Percentiles rank a stretch among this genome's conserved stretches.
phyloP scores from a whole-genome alignment of 2,329 filamentous ascomycete species.

The Verticillium tricorpus region DNA sequence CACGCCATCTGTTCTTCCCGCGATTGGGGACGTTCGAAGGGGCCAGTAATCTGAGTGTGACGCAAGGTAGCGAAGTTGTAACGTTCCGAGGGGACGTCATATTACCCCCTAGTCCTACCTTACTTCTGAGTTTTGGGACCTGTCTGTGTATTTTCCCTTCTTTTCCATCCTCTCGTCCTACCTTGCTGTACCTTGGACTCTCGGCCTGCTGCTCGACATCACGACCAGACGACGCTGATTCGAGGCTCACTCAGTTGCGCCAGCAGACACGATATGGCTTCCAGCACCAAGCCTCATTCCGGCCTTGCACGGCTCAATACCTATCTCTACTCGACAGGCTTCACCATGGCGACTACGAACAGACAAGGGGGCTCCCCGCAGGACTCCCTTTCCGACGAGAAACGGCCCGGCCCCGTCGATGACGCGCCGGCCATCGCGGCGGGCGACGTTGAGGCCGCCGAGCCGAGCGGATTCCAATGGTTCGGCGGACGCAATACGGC shows the following conservation, averaged over 20 bases:
- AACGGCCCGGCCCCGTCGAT: not conserved
- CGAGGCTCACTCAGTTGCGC: not conserved
- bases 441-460: not conserved
- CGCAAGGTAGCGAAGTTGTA: not conserved
- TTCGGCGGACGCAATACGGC: conserved; percentile 35
- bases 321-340: not conserved
- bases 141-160: not conserved
- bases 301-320: not conserved
- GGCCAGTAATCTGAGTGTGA: not conserved
- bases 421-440: not conserved
- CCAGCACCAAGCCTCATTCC: not conserved
- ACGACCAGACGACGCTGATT: not conserved
- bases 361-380: not conserved
- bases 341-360: not conserved
- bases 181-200: not conserved
- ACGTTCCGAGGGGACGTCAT: not conserved
- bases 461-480: not conserved
- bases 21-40: not conserved
- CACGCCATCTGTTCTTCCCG: not conserved
- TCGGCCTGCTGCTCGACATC: not conserved
- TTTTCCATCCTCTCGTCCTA: not conserved
- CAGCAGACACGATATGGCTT: not conserved
- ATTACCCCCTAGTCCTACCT: not conserved
- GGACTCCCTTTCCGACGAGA: not conserved
- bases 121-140: not conserved